Conservation (phyloP, 78 protist genomes). For the Guillardia theta region DNA sequence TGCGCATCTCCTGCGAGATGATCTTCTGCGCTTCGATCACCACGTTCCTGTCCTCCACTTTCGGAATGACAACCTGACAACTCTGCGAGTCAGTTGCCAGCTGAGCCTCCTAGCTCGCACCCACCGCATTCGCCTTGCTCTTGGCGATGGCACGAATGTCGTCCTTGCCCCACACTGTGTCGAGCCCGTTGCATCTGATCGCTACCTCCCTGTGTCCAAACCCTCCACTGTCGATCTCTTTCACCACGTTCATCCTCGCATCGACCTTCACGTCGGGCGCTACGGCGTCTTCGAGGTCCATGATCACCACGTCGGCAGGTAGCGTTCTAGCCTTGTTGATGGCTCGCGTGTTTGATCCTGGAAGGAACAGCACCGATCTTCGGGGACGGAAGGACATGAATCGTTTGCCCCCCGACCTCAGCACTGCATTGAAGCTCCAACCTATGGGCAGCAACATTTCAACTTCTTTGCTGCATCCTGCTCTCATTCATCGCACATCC, state of each 20-base stretch:
- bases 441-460: too few relatives aligned
- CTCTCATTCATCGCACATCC: too few relatives aligned
- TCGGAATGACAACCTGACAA: too few relatives aligned
- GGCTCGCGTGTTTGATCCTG: background rate
- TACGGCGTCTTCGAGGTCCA: background rate
- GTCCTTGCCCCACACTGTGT: background rate
- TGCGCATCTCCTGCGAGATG: too few relatives aligned
- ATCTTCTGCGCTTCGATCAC: too few relatives aligned
- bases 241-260: background rate
- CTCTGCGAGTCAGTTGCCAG: too few relatives aligned
- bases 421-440: too few relatives aligned
- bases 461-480: too few relatives aligned
- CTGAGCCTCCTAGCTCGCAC: background rate
- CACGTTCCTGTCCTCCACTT: too few relatives aligned
- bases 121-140: background rate
- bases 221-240: background rate
- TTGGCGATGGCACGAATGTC: background rate
- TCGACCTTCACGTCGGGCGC: background rate
- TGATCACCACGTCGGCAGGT: background rate
- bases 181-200: background rate
- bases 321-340: background rate
- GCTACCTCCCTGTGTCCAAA: background rate
- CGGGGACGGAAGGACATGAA: too few relatives aligned
- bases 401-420: too few relatives aligned
- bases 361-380: too few relatives aligned